A percentile compares a stretch with the other conserved stretches of the same genome.
These are phyloP conservation scores for Cokeromyces recurvatus DNA, from an alignment of 371 early-diverging fungal species.

Conservation along the genomic window DNA sequence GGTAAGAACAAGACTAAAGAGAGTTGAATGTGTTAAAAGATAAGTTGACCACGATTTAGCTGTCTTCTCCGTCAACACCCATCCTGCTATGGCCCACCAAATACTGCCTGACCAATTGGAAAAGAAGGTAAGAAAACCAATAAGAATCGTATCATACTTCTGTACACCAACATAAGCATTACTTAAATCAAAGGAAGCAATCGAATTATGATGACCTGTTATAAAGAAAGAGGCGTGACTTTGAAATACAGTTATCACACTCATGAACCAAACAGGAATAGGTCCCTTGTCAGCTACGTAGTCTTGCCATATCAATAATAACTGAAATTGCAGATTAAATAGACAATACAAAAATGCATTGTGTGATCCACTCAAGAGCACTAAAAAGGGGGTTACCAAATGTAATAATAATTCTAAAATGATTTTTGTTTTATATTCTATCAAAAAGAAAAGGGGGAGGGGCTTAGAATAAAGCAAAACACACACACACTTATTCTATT, in stretches of 20 bases:
- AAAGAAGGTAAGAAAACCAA: slow-evolving; percentile 64
- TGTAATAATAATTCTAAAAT: slow-evolving; percentile 27
- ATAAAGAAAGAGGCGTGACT: slow-evolving; percentile 59
- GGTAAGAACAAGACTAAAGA: slow-evolving; percentile 50
- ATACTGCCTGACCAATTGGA: slow-evolving; percentile 72
- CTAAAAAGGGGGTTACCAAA: slow-evolving; percentile 42
- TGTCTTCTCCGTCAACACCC: slow-evolving; percentile 15
- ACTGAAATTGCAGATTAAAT: slow-evolving; percentile 48
- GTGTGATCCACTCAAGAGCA: slow-evolving; percentile 58
- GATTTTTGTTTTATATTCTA: too few species aligned
- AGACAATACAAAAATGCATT: slow-evolving; percentile 56
- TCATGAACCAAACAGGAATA: slow-evolving; percentile 21
- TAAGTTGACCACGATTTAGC: slow-evolving; percentile 28
- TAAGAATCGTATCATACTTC: slow-evolving; percentile 54
- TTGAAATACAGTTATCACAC: slow-evolving; percentile 24
- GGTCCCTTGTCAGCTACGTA: too few species aligned
- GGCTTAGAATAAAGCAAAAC: too few species aligned
- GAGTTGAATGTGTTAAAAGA: slow-evolving; percentile 36
- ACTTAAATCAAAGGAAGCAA: slow-evolving; percentile 74
- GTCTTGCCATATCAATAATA: slow-evolving; percentile 33
- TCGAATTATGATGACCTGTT: slow-evolving; percentile 75
- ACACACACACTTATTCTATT: too few species aligned
- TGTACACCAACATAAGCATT: slow-evolving; percentile 75
- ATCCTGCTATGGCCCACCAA: slow-evolving; percentile 63
- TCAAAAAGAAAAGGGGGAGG: too few species aligned